Conservation (phyloP, 139 green algal species). For the Desmodesmus armatus region DNA sequence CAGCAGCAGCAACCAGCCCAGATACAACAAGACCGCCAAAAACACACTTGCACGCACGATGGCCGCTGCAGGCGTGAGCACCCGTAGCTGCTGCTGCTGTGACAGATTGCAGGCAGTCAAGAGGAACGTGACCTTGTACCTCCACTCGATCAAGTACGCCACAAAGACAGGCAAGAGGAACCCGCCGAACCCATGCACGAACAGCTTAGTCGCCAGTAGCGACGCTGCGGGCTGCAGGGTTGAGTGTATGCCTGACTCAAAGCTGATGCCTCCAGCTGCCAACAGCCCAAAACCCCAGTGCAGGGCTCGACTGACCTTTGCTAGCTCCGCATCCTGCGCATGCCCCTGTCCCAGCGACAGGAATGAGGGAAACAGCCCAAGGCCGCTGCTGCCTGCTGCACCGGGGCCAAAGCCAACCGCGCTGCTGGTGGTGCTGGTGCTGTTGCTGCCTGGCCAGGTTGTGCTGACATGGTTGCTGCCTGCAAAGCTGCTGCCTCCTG, state of each 20-base stretch:
- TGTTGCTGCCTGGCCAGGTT: no score
- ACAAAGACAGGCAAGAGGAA: conserved; percentile 18
- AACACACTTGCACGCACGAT: not conserved
- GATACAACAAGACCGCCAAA: not conserved
- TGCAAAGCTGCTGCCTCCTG: not conserved
- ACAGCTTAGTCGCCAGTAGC: not conserved
- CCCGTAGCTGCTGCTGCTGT: not conserved
- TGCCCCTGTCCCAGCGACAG: no score
- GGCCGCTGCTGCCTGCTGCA: not conserved
- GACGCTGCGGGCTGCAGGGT: not conserved
- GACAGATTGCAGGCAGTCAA: conserved; percentile 1
- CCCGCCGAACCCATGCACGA: not conserved
- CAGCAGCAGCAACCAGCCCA: conserved; percentile 11
- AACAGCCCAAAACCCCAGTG: conserved; percentile 8
- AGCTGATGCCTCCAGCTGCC: not conserved
- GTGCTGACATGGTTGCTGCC: no score
- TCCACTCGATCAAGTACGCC: conserved; percentile 17
- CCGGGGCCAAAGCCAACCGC: no score
- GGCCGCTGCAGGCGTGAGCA: conserved; percentile 9
- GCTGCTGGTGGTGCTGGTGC: no score
- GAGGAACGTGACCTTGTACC: conserved; percentile 1
- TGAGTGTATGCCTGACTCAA: not conserved
- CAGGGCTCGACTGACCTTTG: not conserved
- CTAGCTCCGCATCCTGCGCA: no score
- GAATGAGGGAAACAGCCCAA: no score